Percentiles rank a stretch among this genome's conserved stretches.
Evolutionary conservation across 768 basidiomycete species (phyloP).

Genomic region (Tubosaeta sp.): DNA sequence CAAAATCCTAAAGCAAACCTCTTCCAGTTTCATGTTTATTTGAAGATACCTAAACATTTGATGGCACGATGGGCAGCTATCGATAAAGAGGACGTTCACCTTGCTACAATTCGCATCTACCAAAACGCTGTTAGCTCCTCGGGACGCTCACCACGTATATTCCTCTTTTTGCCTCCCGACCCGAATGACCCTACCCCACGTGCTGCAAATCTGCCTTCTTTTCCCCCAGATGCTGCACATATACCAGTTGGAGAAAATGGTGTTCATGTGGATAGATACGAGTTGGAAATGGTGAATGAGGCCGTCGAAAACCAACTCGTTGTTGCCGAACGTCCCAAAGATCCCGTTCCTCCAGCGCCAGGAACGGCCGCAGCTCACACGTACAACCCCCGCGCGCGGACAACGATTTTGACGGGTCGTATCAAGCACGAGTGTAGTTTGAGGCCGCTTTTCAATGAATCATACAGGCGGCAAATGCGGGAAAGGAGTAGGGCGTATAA

Average conservation of each 20-base stretch:
- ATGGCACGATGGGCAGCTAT: constrained; percentile 83
- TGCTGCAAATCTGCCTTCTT: constrained; percentile 22
- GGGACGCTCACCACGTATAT: constrained; percentile 53
- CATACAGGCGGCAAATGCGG: constrained; percentile 69
- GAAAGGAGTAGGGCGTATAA: constrained; percentile 64
- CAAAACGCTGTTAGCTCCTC: constrained; percentile 39
- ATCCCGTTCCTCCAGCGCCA: constrained; percentile 37
- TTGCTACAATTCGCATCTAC: constrained; percentile 86
- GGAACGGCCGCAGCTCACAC: constrained; percentile 37
- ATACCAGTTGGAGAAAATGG: constrained; percentile 28
- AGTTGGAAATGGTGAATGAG: constrained; percentile 85
- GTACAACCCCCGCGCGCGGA: constrained; percentile 59
- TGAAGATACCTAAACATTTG: constrained; percentile 79
- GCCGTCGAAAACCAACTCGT: constrained; percentile 82
- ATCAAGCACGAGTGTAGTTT: constrained; percentile 80
- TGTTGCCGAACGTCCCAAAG: constrained; percentile 78
- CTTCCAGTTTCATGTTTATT: constrained; percentile 3
- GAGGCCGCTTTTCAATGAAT: constrained; percentile 61
- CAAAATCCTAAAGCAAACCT: neutral
- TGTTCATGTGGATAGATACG: constrained; percentile 62
- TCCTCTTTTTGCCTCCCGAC: constrained; percentile 63
- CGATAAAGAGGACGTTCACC: constrained; percentile 67
- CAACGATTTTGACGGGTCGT: constrained; percentile 73
- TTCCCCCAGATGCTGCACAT: constrained; percentile 27
- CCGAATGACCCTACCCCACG: constrained; percentile 38